A percentile compares a stretch with the other conserved stretches of the same genome.
Evolutionary conservation across 192 early-diverging fungal genomes (phyloP).

Genomic region (Linnemannia hyalina): DNA sequence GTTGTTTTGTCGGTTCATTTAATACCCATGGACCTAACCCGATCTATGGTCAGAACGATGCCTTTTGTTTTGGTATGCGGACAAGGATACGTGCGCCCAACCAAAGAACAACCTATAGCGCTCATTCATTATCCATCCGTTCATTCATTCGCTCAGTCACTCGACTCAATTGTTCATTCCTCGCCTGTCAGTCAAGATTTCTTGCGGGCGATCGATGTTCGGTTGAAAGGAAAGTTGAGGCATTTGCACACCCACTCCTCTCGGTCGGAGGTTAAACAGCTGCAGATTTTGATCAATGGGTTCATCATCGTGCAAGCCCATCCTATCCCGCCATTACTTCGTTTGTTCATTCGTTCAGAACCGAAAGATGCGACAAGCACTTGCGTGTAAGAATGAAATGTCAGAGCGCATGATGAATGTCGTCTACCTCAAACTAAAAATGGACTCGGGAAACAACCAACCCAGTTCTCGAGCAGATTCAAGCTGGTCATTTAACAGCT

Average conservation of each 20-base stretch:
- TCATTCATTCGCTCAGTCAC: neutral
- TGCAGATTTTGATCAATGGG: neutral
- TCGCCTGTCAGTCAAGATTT: neutral
- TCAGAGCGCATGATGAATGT: too few species aligned
- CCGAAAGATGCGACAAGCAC: too few species aligned
- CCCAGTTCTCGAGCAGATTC: too few species aligned
- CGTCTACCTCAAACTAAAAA: too few species aligned
- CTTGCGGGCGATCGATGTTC: neutral
- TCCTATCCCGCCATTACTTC: neutral
- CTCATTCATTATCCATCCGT: neutral
- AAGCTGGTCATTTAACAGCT: neutral
- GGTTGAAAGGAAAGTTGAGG: too few species aligned
- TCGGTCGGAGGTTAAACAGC: neutral
- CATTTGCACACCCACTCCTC: too few species aligned
- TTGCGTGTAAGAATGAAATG: too few species aligned
- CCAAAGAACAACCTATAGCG: neutral
- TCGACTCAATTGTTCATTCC: neutral
- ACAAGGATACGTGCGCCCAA: constrained; percentile 4
- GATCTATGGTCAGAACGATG: neutral
- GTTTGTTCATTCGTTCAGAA: neutral
- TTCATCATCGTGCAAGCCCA: neutral
- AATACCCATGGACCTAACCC: neutral
- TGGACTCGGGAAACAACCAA: too few species aligned
- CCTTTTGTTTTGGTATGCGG: neutral
- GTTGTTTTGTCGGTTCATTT: neutral